Evolutionary conservation across 2,329 filamentous ascomycete species (phyloP), one percentile per base, ranked within the genome.

Genomic region (Penicillium sp.): DNA sequence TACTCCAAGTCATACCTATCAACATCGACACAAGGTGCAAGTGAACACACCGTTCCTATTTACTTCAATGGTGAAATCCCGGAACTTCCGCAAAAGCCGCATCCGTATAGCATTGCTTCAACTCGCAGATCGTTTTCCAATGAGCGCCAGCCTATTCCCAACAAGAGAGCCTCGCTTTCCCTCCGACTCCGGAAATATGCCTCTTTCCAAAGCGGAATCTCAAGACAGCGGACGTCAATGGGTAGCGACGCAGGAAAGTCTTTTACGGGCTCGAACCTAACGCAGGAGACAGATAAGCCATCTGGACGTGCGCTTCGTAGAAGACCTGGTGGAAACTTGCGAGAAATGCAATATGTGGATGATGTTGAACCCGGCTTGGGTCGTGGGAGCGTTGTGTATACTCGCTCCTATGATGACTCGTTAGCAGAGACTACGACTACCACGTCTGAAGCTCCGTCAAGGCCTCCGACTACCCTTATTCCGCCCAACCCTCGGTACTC

Each of bases 251-350:
- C 54, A 19, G 59, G 50, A 14, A 50, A 56, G n/a, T 65, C 67
- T 14, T 52, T 48, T 27, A 52, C 55, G 5, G 64, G 62, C 24
- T 61, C 55, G 19, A 56, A 62, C 56, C 22, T 55, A 47, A 46
- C 51, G 16, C 52, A 65, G 55, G 60, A 69, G 37, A 19, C 53
- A 44, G 59, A 67, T 43, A 68, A 67, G 57, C 64, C 69, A 27
- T 65, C 63, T 14, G 71, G 69, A 7, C 84, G 87, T 45, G 80
- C 88, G 43, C 80, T 95, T 59, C 83, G 90, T 58, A 81, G 90
- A 68, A 82, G 87, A 14, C 90, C 90, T 7, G 90, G 90, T 48
- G 90, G 90, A 33, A 87, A 93, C 70, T 75, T 95, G 48, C 84
- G 88, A 60, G 88, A 87, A 16, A 88, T 84, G 37, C 82, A 82